These are phyloP conservation scores for Beauveria pseudobassiana DNA, from an alignment of 2,329 filamentous ascomycete species.

Conservation along the genomic window DNA sequence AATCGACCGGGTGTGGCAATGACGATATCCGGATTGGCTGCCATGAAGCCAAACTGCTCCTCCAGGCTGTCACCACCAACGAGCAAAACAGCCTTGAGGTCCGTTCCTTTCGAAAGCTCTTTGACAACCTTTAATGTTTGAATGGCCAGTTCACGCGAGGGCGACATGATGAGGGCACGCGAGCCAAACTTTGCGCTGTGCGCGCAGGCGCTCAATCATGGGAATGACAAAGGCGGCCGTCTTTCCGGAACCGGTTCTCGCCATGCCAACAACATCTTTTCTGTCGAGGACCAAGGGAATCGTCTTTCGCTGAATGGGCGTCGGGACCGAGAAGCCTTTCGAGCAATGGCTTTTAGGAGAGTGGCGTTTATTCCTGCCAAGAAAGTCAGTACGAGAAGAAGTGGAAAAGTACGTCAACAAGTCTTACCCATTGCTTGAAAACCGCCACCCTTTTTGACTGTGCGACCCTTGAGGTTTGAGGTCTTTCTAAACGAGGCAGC, in stretches of 20 bases:
- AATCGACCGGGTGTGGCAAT: slow-evolving; percentile 97
- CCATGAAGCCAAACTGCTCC: slow-evolving; percentile 90
- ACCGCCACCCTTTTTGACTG: slow-evolving; percentile 89
- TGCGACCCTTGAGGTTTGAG: slow-evolving; percentile 73
- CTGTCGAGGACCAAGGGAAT: slow-evolving; percentile 85
- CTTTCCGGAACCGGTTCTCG: slow-evolving; percentile 96
- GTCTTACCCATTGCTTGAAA: slow-evolving; percentile 83
- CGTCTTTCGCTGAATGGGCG: slow-evolving; percentile 93
- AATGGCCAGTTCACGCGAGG: slow-evolving; percentile 86
- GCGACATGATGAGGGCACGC: slow-evolving; percentile 80
- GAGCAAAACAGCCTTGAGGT: slow-evolving; percentile 80
- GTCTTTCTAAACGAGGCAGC: slow-evolving; percentile 82
- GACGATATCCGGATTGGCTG: slow-evolving; percentile 90
- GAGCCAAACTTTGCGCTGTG: slow-evolving; percentile 84
- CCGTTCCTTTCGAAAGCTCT: slow-evolving; percentile 83
- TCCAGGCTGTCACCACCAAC: slow-evolving; percentile 94
- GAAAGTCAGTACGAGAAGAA: not conserved
- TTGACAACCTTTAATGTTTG: slow-evolving; percentile 96
- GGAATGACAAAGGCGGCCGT: slow-evolving; percentile 97
- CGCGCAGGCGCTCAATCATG: slow-evolving; percentile 90
- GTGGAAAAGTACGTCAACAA: not conserved
- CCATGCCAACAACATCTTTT: slow-evolving; percentile 98
- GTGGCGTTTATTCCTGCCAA: slow-evolving; percentile 63
- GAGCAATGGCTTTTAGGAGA: slow-evolving; percentile 80
- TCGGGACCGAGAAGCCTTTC: slow-evolving; percentile 92